Conservation (phyloP, 805 yeast genomes). For the Schwanniomyces polymorphus region DNA sequence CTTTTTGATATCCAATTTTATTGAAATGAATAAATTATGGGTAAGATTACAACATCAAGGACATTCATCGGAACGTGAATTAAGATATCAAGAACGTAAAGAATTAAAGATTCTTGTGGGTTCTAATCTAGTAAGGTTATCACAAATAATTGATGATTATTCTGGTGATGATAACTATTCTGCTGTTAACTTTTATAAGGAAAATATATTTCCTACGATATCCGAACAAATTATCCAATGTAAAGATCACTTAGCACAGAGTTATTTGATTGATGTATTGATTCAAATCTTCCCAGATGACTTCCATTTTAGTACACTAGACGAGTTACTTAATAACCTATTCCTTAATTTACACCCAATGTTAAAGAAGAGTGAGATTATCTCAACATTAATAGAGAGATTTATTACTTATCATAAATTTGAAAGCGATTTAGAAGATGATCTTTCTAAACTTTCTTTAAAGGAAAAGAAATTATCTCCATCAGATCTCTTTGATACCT, state of each 20-base stretch:
- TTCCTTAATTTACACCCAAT: slow-evolving; percentile 67
- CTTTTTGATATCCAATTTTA: slow-evolving; percentile 81
- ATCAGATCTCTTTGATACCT: slow-evolving; percentile 52
- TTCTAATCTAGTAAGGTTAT: slow-evolving; percentile 82
- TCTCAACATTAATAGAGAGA: slow-evolving; percentile 72
- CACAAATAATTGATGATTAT: slow-evolving; percentile 80
- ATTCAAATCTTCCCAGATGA: slow-evolving; percentile 95
- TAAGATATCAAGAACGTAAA: slow-evolving; percentile 75
- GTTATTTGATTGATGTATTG: slow-evolving; percentile 84
- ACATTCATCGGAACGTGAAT: slow-evolving; percentile 75
- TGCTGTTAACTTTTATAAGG: slow-evolving; percentile 34
- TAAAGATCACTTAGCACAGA: slow-evolving; percentile 88
- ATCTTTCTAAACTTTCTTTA: slow-evolving; percentile 2
- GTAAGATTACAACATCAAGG: slow-evolving; percentile 96
- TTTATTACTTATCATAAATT: slow-evolving; percentile 49
- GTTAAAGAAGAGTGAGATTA: slow-evolving; percentile 65
- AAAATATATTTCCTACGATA: slow-evolving; percentile 69
- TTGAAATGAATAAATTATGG: slow-evolving; percentile 98
- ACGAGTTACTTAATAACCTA: slow-evolving; percentile 58
- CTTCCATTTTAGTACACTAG: slow-evolving; percentile 77
- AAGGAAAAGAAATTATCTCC: slow-evolving; percentile 1
- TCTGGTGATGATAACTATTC: slow-evolving; percentile 39
- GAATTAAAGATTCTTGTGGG: slow-evolving; percentile 93
- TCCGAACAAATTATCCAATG: slow-evolving; percentile 92
- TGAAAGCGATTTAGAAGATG: slow-evolving; percentile 14